A percentile compares a stretch with the other conserved stretches of the same genome.
phyloP scores from a whole-genome alignment of 2,329 filamentous ascomycete genomes.

The Verticillium longisporum region DNA sequence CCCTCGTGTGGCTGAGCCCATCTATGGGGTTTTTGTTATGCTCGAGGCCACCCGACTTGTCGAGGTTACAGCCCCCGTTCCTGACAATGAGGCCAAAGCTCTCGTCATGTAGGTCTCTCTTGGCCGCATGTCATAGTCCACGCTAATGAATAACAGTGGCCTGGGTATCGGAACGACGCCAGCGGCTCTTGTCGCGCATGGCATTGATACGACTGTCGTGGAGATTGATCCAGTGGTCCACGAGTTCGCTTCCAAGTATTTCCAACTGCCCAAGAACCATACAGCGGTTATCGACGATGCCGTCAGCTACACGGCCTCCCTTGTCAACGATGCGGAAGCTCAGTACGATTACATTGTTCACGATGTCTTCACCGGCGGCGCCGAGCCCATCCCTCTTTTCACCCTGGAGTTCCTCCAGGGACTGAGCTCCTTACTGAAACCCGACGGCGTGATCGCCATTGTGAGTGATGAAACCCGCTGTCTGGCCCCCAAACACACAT shows the following conservation, averaged over 20 bases:
- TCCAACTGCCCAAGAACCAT: slow-evolving; percentile 70
- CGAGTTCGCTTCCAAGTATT: slow-evolving; percentile 76
- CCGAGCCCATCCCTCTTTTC: slow-evolving; percentile 85
- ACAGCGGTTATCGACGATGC: slow-evolving; percentile 79
- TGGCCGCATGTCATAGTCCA: not conserved
- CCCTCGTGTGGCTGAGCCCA: slow-evolving; percentile 65
- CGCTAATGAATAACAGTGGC: slow-evolving; percentile 46
- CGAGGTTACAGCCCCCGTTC: slow-evolving; percentile 45
- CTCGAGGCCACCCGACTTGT: slow-evolving; percentile 85
- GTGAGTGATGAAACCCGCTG: slow-evolving; percentile 40
- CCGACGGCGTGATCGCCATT: slow-evolving; percentile 80
- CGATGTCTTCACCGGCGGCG: slow-evolving; percentile 95
- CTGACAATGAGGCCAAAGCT: slow-evolving; percentile 66
- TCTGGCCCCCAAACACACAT: slow-evolving; percentile 2
- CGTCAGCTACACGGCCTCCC: slow-evolving; percentile 53
- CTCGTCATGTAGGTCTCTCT: slow-evolving; percentile 68
- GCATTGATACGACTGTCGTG: slow-evolving; percentile 87
- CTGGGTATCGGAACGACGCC: slow-evolving; percentile 90
- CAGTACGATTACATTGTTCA: slow-evolving; percentile 91
- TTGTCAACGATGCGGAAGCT: slow-evolving; percentile 32
- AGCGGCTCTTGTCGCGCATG: slow-evolving; percentile 77
- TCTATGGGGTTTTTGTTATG: slow-evolving; percentile 95
- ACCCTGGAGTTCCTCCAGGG: slow-evolving; percentile 75
- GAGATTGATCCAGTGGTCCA: slow-evolving; percentile 91
- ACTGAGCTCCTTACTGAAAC: slow-evolving; percentile 63